Conservation (phyloP, 1,284 basidiomycete genomes). For the Ceratobasidium papillatum region DNA sequence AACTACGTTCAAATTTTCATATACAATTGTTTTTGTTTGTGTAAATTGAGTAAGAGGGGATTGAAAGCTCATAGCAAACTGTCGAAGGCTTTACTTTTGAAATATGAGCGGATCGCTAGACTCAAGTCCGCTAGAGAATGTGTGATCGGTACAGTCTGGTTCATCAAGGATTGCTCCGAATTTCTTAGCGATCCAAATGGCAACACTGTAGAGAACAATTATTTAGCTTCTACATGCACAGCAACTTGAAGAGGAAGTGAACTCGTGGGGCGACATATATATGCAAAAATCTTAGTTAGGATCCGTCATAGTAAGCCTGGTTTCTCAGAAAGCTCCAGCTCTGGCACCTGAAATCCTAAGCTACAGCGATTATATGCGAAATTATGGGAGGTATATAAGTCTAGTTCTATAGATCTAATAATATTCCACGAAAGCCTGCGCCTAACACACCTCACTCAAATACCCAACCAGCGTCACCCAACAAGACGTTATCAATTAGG, state of each 20-base stretch:
- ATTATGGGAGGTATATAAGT: not conserved
- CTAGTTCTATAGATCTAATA: not conserved
- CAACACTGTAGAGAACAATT: not conserved
- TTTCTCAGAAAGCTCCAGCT: no score
- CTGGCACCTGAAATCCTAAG: no score
- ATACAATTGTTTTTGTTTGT: no score
- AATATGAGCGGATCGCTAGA: not conserved
- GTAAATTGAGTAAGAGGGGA: no score
- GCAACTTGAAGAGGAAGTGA: no score
- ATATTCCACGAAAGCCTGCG: not conserved
- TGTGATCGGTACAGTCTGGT: not conserved
- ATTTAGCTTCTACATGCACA: not conserved
- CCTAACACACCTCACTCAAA: not conserved
- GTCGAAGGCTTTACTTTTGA: not conserved
- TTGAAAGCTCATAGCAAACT: no score
- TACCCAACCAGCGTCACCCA: conserved; percentile 61
- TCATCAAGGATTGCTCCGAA: not conserved
- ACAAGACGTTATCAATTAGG: conserved; percentile 91
- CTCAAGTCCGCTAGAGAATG: no score
- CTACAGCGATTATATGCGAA: not conserved
- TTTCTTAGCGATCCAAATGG: conserved; percentile 8
- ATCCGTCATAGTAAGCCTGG: no score
- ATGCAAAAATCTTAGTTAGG: no score
- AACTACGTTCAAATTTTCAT: no score
- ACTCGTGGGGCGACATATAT: no score